phyloP scores from a whole-genome alignment of 208 protist species.

The Trypanosoma conorhini region DNA sequence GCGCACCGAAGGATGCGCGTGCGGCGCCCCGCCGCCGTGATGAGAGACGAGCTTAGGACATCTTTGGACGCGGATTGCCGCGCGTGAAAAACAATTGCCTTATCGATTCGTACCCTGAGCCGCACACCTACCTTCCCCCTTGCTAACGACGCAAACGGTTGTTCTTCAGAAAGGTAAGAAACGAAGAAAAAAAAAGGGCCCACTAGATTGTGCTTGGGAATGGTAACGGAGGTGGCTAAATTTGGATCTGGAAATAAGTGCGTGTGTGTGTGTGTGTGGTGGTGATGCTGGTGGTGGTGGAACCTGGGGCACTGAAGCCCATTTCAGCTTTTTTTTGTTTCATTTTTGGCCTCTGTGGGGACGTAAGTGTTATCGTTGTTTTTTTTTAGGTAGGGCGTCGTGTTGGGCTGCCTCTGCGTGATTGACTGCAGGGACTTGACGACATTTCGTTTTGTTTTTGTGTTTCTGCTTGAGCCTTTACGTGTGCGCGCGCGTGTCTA shows the following conservation, averaged over 20 bases:
- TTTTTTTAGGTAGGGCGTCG: background rate
- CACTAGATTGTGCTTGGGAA: no score
- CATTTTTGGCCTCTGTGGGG: background rate
- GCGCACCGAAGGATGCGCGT: background rate
- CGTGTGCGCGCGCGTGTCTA: background rate
- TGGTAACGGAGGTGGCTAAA: no score
- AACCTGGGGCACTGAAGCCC: no score
- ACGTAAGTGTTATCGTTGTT: no score
- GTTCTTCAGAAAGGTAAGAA: no score
- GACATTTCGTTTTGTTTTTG: background rate
- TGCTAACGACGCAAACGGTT: background rate
- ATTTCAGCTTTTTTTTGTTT: constrained; percentile 1
- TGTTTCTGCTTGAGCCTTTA: background rate
- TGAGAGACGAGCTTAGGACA: constrained; percentile 30
- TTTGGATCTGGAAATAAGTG: no score
- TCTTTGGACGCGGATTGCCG: constrained; percentile 24
- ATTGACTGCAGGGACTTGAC: no score
- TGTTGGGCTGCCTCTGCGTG: no score
- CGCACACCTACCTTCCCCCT: background rate
- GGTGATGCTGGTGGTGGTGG: no score
- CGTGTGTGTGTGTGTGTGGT: no score
- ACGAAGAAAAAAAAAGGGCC: no score
- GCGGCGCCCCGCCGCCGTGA: constrained; percentile 6
- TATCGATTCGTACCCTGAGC: constrained; percentile 33
- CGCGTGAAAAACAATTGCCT: constrained; percentile 16